Evolutionary conservation across 2,329 filamentous ascomycete genomes (phyloP).

Genomic region (Cercospora nicotianae): DNA sequence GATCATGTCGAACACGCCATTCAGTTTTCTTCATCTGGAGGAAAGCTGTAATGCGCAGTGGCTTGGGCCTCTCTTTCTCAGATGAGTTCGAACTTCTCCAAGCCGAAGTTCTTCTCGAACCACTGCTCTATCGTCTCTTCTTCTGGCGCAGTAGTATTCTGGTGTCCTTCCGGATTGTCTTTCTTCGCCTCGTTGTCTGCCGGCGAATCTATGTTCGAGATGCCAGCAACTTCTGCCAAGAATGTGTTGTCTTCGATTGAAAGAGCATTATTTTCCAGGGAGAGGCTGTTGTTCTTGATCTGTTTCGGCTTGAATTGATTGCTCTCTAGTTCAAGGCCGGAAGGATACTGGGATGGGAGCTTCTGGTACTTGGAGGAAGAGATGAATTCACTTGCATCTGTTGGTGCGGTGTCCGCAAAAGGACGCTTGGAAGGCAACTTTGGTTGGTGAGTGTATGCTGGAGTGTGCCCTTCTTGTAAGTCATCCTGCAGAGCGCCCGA

Average conservation of each 20-base stretch:
- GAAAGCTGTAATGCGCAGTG: neutral
- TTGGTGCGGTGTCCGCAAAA: conserved; percentile 7
- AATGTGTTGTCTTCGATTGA: no score
- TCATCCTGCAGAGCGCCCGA: neutral
- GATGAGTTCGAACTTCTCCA: conserved; percentile 31
- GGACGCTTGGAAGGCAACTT: neutral
- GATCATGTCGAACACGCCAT: neutral
- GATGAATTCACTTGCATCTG: conserved; percentile 2
- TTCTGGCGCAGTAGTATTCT: no score
- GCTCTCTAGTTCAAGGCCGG: neutral
- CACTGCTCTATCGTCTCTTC: conserved; percentile 26
- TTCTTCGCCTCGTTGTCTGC: neutral
- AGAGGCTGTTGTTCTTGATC: no score
- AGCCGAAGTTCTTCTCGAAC: conserved; percentile 34
- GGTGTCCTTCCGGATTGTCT: no score
- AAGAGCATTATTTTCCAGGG: no score
- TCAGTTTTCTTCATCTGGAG: neutral
- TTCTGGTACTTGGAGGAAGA: conserved; percentile 13
- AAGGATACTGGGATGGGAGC: neutral
- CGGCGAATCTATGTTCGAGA: neutral
- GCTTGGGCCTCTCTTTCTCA: conserved; percentile 5
- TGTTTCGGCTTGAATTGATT: neutral
- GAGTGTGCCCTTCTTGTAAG: no score
- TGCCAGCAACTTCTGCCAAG: neutral
- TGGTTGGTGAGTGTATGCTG: neutral